Evolutionary conservation across 352 stramenopile genomes (phyloP), one percentile per base, ranked within the genome.

Genomic region (Pythium aquatile): DNA sequence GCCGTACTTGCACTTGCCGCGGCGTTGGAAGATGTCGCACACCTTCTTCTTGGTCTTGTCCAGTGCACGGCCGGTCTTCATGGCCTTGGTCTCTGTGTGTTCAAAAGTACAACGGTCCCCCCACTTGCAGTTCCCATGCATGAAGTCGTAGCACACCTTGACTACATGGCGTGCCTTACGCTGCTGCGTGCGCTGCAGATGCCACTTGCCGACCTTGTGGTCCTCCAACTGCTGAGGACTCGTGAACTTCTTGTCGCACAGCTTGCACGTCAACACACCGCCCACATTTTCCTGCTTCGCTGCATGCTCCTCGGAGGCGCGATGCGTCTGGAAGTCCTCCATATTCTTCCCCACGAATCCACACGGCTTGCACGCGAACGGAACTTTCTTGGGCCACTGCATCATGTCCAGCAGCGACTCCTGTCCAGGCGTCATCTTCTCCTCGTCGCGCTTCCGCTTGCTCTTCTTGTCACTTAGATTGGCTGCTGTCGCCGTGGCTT

Each of bases 231-330:
- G 86, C 24, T 70, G 69, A 26, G 59, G 70, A 69, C 86, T 93
- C 60, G 86, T 95, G 62, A 95, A 95, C 51, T 79, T 70, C 64
- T 95, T 95, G 51, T 76, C 73, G 62, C 86, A 95, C 24, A 93
- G 66, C 47, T 70, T 65, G 56, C 86, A 94, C 11, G 70, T 61
- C 54, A 87, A 65, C 54, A 58, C 63, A 35, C 73, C 68, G 44
- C 74, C 69, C 17, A 61, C 70, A 46, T 49, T 68, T 42, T 80
- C 60, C 42, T 77, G 56, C 24, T 61, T 70, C 17, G 73, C 74
- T 28, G 80, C 35, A 62, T 94, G 86, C 39, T 71, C 69, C 1
- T 66, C 59, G 28, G 84, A 90, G 33, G 65, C 53, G 14, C 74
- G 70, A 47, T 94, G 86, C 46, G 72, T 68, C 51, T 88, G 56